phyloP scores from a whole-genome alignment of 2,329 filamentous ascomycete genomes.

The Epichloe uncinata region DNA sequence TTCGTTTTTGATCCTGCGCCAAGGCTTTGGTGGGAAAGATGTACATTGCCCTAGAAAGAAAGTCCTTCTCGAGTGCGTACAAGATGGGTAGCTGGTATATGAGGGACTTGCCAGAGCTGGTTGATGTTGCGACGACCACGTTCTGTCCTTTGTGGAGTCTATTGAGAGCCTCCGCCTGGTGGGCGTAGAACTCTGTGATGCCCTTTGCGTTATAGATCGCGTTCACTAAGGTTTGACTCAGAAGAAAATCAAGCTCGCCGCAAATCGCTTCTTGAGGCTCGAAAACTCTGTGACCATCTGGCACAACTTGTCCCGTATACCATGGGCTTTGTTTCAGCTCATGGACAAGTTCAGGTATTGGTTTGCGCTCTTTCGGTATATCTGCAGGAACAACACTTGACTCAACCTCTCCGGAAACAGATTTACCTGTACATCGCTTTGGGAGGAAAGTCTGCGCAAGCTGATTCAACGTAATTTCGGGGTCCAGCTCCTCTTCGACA shows the following conservation, averaged over 20 bases:
- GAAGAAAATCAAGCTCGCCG: constrained; percentile 69
- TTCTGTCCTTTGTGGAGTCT: constrained; percentile 67
- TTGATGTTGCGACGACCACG: constrained; percentile 89
- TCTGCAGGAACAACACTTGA: constrained; percentile 44
- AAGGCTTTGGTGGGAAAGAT: constrained; percentile 97
- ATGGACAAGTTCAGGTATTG: constrained; percentile 70
- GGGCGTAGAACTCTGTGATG: constrained; percentile 76
- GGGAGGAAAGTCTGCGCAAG: constrained; percentile 51
- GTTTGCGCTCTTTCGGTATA: constrained; percentile 69
- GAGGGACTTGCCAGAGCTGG: constrained; percentile 92
- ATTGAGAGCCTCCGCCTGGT: constrained; percentile 91
- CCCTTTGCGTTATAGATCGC: constrained; percentile 84
- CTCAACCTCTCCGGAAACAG: constrained; percentile 16
- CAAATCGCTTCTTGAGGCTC: constrained; percentile 72
- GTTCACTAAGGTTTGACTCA: constrained; percentile 90
- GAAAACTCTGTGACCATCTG: constrained; percentile 83
- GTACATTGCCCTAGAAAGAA: constrained; percentile 75
- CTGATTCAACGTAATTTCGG: constrained; percentile 49
- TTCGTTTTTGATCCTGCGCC: constrained; percentile 85
- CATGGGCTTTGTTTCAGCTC: constrained; percentile 73
- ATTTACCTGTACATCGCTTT: constrained; percentile 31
- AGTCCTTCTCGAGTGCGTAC: constrained; percentile 69
- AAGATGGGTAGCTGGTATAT: constrained; percentile 94
- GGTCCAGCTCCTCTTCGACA: constrained; percentile 48
- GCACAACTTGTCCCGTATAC: constrained; percentile 89